phyloP scores from a whole-genome alignment of 2,329 filamentous ascomycete species.

The Sclerotinia trifoliorum region DNA sequence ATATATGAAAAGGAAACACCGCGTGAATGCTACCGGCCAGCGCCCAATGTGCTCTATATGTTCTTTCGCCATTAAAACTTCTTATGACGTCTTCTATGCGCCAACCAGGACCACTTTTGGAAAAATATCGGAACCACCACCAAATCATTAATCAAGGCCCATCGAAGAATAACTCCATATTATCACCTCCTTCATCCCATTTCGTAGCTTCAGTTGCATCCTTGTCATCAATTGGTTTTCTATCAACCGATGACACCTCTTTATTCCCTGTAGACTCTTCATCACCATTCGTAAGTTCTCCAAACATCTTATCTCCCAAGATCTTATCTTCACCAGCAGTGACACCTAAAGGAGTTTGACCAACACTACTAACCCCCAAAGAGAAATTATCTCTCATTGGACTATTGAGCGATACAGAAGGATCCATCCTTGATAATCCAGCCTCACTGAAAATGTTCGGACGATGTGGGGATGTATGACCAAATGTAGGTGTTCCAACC shows the following conservation, averaged over 20 bases:
- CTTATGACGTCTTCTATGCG: conserved; percentile 1
- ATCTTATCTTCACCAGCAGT: conserved; percentile 28
- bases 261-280: conserved; percentile 25
- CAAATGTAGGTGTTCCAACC: conserved; percentile 30
- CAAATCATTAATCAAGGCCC: conserved; percentile 28
- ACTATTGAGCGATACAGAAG: conserved; percentile 32
- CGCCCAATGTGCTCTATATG: conserved; percentile 1
- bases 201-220: conserved; percentile 27
- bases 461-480: conserved; percentile 27
- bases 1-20: background rate
- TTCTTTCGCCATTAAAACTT: background rate
- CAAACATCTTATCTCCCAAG: conserved; percentile 35
- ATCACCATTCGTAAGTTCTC: conserved; percentile 38
- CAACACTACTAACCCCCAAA: background rate
- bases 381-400: conserved; percentile 36
- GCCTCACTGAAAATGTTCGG: conserved; percentile 35
- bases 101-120: background rate
- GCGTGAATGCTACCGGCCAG: conserved; percentile 7
- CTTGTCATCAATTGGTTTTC: conserved; percentile 11
- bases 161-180: conserved; percentile 35
- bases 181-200: conserved; percentile 31
- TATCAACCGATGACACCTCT: background rate
- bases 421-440: conserved; percentile 35
- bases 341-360: conserved; percentile 13
- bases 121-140: background rate